phyloP scores from a whole-genome alignment of 192 early-diverging fungal genomes.

The Cetraspora pellucida region DNA sequence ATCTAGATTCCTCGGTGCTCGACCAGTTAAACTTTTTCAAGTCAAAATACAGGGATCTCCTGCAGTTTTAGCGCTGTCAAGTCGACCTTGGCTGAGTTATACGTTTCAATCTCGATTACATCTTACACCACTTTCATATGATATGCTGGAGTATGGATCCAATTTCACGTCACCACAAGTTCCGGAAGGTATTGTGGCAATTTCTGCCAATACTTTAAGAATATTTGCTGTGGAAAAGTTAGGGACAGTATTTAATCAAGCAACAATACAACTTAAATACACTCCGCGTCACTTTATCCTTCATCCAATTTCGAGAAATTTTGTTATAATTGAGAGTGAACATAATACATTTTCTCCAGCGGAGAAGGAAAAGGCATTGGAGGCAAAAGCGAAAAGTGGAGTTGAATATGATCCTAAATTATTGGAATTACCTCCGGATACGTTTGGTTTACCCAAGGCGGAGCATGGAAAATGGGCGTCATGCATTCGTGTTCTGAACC shows the following conservation, averaged over 20 bases:
- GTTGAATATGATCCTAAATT: conserved; percentile 57
- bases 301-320: conserved; percentile 73
- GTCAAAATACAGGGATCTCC: conserved; percentile 66
- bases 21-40: conserved; percentile 79
- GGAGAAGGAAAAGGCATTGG: conserved; percentile 63
- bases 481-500: conserved; percentile 81
- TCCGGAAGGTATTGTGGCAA: conserved; percentile 85
- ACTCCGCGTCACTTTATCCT: conserved; percentile 86
- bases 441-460: conserved; percentile 78
- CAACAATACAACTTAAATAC: conserved; percentile 76
- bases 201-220: conserved; percentile 80
- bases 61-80: conserved; percentile 81
- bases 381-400: conserved; percentile 54
- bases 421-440: conserved; percentile 65
- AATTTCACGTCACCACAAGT: conserved; percentile 85
- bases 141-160: conserved; percentile 81
- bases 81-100: conserved; percentile 89
- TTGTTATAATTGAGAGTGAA: conserved; percentile 90
- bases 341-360: conserved; percentile 70
- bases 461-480: conserved; percentile 83
- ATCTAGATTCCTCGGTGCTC: conserved; percentile 80
- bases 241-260: conserved; percentile 82
- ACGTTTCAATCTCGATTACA: conserved; percentile 71
- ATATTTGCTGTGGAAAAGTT: conserved; percentile 87
- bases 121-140: conserved; percentile 85